Evolutionary conservation across 2,329 filamentous ascomycete genomes (phyloP).

Genomic region (Xylariales sp.): DNA sequence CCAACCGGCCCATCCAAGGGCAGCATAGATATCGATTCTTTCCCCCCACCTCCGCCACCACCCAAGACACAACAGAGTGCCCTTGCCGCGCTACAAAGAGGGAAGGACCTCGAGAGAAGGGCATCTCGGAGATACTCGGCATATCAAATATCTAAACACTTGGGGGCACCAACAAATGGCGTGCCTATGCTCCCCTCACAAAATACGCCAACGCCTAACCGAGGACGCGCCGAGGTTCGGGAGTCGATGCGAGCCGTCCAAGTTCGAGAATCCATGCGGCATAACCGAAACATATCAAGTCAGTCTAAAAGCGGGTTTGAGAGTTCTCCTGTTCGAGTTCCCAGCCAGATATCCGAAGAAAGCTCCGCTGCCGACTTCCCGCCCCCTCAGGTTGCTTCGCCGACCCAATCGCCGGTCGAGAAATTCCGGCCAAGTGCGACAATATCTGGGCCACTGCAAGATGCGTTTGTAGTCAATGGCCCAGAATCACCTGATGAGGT

Average conservation of each 20-base stretch:
- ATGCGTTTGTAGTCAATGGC: conserved; percentile 56
- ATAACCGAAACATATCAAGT: conserved; percentile 61
- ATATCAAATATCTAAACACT: conserved; percentile 95
- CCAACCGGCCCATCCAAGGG: conserved; percentile 57
- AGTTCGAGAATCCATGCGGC: conserved; percentile 61
- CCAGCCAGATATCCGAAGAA: conserved; percentile 73
- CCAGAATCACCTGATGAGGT: conserved; percentile 48
- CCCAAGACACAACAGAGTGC: conserved; percentile 89
- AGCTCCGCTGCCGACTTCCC: conserved; percentile 48
- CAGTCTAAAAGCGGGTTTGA: conserved; percentile 63
- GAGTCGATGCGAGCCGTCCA: conserved; percentile 82
- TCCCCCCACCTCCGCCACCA: conserved; percentile 81
- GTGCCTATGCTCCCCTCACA: conserved; percentile 89
- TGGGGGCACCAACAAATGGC: conserved; percentile 82
- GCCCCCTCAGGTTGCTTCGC: conserved; percentile 54
- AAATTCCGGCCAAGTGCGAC: conserved; percentile 70
- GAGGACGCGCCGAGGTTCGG: conserved; percentile 79
- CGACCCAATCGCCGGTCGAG: conserved; percentile 72
- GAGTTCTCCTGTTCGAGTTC: conserved; percentile 68
- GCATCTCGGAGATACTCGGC: conserved; percentile 94
- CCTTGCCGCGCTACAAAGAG: conserved; percentile 87
- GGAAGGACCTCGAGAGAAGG: conserved; percentile 89
- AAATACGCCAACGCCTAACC: conserved; percentile 84
- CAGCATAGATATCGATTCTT: conserved; percentile 70
- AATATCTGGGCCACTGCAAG: conserved; percentile 66